These are phyloP conservation scores for Emmonsiellopsis sp. DNA, from an alignment of 2,329 filamentous ascomycete species.

Conservation along the genomic window DNA sequence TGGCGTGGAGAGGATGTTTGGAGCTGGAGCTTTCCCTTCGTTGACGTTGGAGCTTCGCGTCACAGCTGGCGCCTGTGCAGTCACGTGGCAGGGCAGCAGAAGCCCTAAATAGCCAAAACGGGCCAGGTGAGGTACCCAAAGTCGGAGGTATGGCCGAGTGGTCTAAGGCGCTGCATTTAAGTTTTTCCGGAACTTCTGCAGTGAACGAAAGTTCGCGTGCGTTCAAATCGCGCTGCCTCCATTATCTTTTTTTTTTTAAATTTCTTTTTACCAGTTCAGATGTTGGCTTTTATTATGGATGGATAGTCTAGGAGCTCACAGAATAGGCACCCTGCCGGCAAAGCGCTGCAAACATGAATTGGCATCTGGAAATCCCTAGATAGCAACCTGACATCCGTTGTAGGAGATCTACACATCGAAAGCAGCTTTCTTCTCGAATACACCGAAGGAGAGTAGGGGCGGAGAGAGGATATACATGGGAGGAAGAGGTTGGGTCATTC, in stretches of 20 bases:
- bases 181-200: constrained; percentile 1
- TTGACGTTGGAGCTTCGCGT: constrained; percentile 1
- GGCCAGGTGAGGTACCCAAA: neutral
- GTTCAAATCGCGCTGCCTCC: constrained; percentile 4
- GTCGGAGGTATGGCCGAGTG: constrained; percentile 3
- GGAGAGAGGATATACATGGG: too few species aligned
- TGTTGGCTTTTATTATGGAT: neutral
- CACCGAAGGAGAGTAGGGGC: too few species aligned
- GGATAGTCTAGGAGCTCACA: too few species aligned
- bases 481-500: too few species aligned
- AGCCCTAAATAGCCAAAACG: too few species aligned
- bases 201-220: constrained; percentile 4
- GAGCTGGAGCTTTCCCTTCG: neutral
- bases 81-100: constrained; percentile 17
- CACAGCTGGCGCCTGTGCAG: constrained; percentile 21
- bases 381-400: too few species aligned
- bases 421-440: too few species aligned
- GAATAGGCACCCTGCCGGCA: too few species aligned
- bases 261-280: neutral
- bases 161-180: constrained; percentile 5
- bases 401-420: too few species aligned
- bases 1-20: neutral
- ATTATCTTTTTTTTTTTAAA: neutral
- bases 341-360: too few species aligned
- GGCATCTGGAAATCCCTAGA: too few species aligned